phyloP scores from a whole-genome alignment of 768 basidiomycete species.

The Pleurotus djamor region DNA sequence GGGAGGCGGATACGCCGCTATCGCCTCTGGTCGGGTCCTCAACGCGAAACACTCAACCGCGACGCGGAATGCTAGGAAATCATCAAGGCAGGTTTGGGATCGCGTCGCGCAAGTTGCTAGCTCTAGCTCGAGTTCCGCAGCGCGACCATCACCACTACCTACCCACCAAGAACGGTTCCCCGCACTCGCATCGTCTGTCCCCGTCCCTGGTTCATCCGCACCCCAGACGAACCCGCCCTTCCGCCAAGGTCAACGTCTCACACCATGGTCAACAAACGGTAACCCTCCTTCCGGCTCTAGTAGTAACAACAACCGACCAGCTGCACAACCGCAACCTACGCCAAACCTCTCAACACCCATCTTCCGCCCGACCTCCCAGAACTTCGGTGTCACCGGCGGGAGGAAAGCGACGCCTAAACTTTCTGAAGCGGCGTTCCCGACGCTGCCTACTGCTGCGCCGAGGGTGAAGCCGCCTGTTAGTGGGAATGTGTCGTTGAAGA shows the following conservation, averaged over 20 bases:
- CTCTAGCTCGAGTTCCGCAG: slow-evolving; percentile 24
- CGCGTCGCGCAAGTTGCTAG: slow-evolving; percentile 83
- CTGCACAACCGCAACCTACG: too few species aligned
- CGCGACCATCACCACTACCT: slow-evolving; percentile 12
- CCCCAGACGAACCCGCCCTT: slow-evolving; percentile 26
- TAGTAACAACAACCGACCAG: too few species aligned
- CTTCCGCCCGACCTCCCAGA: slow-evolving; percentile 17
- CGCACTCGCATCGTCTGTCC: neutral
- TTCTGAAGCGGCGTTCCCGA: slow-evolving; percentile 64
- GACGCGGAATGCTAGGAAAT: slow-evolving; percentile 49
- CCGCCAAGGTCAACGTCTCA: slow-evolving; percentile 48
- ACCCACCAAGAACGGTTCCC: slow-evolving; percentile 13
- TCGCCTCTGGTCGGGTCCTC: slow-evolving; percentile 79
- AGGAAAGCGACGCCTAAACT: slow-evolving; percentile 38
- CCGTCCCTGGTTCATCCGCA: slow-evolving; percentile 8
- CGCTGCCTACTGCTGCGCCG: slow-evolving; percentile 47
- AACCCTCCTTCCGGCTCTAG: slow-evolving; percentile 13
- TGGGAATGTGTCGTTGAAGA: slow-evolving; percentile 65
- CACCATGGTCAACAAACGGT: slow-evolving; percentile 57
- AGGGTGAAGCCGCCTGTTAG: slow-evolving; percentile 45
- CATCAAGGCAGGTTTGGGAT: slow-evolving; percentile 76
- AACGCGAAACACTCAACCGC: slow-evolving; percentile 79
- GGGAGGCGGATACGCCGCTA: slow-evolving; percentile 73
- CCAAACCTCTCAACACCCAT: slow-evolving; percentile 19
- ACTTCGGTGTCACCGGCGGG: slow-evolving; percentile 11